These are phyloP conservation scores for Senecio squalidus DNA, from an alignment of 140 eudicot genomes.

Conservation along the genomic window DNA sequence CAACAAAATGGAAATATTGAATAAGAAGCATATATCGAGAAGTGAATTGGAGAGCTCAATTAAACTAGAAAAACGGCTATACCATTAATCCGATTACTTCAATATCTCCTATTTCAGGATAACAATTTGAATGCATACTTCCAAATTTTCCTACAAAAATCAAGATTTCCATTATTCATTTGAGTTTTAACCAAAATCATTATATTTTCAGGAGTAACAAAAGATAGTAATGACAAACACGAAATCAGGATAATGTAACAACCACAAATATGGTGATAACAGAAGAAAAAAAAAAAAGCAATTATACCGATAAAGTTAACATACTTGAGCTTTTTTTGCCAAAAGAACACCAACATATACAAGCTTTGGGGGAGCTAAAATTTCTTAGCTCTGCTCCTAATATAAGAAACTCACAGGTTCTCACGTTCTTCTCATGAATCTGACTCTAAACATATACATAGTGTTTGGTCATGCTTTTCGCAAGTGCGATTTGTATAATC, in stretches of 20 bases:
- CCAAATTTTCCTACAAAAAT: conserved; percentile 51
- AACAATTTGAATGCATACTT: conserved; percentile 38
- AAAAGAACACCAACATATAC: too few relatives aligned
- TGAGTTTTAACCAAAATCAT: neutral
- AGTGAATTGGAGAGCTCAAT: neutral
- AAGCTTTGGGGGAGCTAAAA: too few relatives aligned
- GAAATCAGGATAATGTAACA: neutral
- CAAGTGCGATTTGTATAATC: too few relatives aligned
- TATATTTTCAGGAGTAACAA: neutral
- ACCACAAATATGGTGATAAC: neutral
- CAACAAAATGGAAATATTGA: conserved; percentile 2
- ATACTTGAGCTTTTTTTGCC: too few relatives aligned
- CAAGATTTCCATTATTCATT: conserved; percentile 5
- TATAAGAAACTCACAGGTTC: too few relatives aligned
- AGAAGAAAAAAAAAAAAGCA: too few relatives aligned
- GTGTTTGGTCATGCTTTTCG: neutral
- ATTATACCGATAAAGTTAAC: too few relatives aligned
- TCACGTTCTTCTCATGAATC: too few relatives aligned
- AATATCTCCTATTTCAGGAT: conserved; percentile 54
- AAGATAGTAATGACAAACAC: neutral
- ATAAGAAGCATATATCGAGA: neutral
- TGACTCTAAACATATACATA: neutral
- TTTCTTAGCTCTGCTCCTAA: too few relatives aligned
- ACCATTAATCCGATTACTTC: conserved; percentile 48
- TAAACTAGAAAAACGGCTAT: neutral